These are phyloP conservation scores for Penicillium sumatraense DNA, from an alignment of 2,329 filamentous ascomycete species.

Conservation along the genomic window DNA sequence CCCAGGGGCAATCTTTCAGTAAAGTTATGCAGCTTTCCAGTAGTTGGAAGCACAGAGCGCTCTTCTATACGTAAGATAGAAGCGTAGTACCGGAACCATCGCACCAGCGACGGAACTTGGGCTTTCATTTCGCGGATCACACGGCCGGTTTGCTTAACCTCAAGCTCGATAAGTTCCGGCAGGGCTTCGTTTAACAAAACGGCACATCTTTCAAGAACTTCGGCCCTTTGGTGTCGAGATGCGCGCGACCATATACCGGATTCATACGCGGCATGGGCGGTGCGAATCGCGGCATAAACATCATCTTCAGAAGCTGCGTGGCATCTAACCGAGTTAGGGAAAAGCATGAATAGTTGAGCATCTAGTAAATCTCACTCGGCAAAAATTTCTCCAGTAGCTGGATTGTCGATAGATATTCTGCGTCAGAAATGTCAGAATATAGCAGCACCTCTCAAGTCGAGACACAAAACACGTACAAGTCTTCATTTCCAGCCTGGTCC, in stretches of 20 bases:
- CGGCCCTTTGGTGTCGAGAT: slow-evolving; percentile 24
- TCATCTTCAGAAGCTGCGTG: slow-evolving; percentile 22
- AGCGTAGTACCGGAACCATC: slow-evolving; percentile 74
- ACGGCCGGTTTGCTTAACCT: slow-evolving; percentile 71
- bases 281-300: slow-evolving; percentile 14
- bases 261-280: slow-evolving; percentile 17
- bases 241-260: slow-evolving; percentile 25
- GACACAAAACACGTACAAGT: slow-evolving; percentile 8
- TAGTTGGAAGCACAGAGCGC: slow-evolving; percentile 67
- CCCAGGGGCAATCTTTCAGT: slow-evolving; percentile 43
- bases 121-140: slow-evolving; percentile 72
- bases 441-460: no score
- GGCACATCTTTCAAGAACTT: slow-evolving; percentile 26
- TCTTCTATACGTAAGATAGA: slow-evolving; percentile 70
- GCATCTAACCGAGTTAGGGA: slow-evolving; percentile 13
- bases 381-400: slow-evolving; percentile 24
- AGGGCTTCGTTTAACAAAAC: slow-evolving; percentile 36
- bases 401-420: slow-evolving; percentile 25
- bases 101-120: slow-evolving; percentile 62
- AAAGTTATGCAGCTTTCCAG: slow-evolving; percentile 44
- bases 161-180: slow-evolving; percentile 62
- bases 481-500: slow-evolving; percentile 14
- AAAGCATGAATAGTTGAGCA: background rate
- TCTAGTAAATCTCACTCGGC: slow-evolving; percentile 24
- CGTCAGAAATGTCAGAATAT: background rate